Evolutionary conservation across 2,329 filamentous ascomycete genomes (phyloP), one percentile per base, ranked within the genome.

Genomic region (Fusarium equiseti): DNA sequence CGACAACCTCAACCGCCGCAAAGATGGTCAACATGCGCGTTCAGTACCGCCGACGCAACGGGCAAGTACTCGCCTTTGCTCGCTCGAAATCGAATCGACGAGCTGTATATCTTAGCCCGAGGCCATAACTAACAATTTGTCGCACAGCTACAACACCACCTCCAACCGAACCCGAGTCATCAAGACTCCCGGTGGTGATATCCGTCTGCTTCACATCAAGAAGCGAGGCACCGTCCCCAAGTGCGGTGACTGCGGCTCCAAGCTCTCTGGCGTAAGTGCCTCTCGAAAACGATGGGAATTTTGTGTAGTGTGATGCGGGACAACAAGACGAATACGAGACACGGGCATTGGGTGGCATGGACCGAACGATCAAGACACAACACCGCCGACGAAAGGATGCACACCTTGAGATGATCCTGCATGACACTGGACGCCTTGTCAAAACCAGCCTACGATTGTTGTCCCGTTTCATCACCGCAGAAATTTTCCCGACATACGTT

Each of bases 201-300:
- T 97, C 81, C 91, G 96, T 84, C 91, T 97, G 83, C 92, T 98
- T 79, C 95, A 99, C 92, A 95, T 98, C 89, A 98, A 98, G 93
- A 99, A 99, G 94, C 93, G 91, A 84, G 96, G 95, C 79, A 97
- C 94, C 83, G 92, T 95, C 75, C 96, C 96, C 83, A 99, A 99
- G 90, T 99, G 96, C 84, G 93, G 97, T 90, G 96, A 99, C 90
- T 99, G 97, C 83, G 96, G 96, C 82, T 90, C 90, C 88, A 98
- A 98, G 89, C 92, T 99, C 81, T 90, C 94, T 82, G 96, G 96
- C 85, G 95, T 99, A 93, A 92, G 94, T 97, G 62, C 66, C 49
- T 60, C 65, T 68, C 62, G 66, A 59, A 58, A 48, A 45, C 61
- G 59, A 71, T 43, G 18, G 50, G 31, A 55, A 46, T 58, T 68